Evolutionary conservation across 1,284 basidiomycete genomes (phyloP), one percentile per base, ranked within the genome.

Genomic region (Cryptococcus sp.): DNA sequence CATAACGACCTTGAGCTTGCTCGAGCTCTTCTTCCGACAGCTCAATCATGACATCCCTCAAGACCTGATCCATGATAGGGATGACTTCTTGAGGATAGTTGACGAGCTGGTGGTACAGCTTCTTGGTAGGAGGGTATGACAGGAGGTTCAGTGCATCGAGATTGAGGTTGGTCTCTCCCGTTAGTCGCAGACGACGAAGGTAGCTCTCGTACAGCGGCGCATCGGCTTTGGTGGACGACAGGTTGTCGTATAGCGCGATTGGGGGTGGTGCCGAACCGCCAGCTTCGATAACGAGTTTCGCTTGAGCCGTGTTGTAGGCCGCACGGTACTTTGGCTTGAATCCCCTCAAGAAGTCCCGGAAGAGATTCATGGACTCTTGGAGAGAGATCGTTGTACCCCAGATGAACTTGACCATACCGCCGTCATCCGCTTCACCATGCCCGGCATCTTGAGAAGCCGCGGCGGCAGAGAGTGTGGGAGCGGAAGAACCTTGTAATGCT

Each of bases 81-180:
- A 99, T 85, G 53, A 98, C 87, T 81, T 99, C 95, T 77, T 97
- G 93, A 0, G 95, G 96, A 76, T 95, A 99, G 73, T 93, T 93
- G 65, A 88, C 78, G 15, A 98, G 81, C 70, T 91, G 89, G 45
- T 81, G 80, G 73, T 90, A 85, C 15, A 97, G 82, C 77, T 92
- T 93, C 73, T 86, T 88, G 61, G 87, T 87, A 6, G 90, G 87
- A 0, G 92, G 91, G 76, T 89, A 99, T 0, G 94, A 87, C 27
- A 88, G 83, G n/a, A 99, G 80, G 76, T 99, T 96, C 70, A 84
- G 74, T 75, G 92, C 84, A 72, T 98, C 93, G 54, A 99, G 82
- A 76, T 99, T 99, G 68, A 99, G 82, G 74, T 91, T 91, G 15
- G 88, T 91, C 76, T 96, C 91, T 38, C 90, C 89, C 0, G 93